A percentile compares a stretch with the other conserved stretches of the same genome.
Evolutionary conservation across 108 stramenopile genomes (phyloP).

Genomic region (Cyclotella cryptica): DNA sequence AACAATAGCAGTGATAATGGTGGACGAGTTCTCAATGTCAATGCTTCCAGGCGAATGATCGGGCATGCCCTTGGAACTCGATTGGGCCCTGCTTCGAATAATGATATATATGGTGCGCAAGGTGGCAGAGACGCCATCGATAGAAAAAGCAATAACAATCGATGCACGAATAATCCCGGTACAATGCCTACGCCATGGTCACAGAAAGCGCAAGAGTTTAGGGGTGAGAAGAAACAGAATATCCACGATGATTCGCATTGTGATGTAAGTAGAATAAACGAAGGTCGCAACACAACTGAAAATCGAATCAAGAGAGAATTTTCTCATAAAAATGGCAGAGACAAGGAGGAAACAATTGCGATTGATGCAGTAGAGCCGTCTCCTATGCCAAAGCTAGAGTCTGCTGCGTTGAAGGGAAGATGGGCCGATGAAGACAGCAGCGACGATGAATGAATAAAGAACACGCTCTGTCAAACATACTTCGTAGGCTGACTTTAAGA

Average conservation of each 20-base stretch:
- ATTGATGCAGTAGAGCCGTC: background rate
- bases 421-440: conserved; percentile 35
- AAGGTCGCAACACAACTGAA: too few species aligned
- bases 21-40: background rate
- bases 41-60: conserved; percentile 13
- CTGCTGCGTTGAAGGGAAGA: conserved; percentile 14
- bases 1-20: background rate
- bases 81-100: background rate
- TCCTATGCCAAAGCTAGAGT: conserved; percentile 13
- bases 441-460: conserved; percentile 28
- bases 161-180: conserved; percentile 5
- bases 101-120: background rate
- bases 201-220: conserved; percentile 4
- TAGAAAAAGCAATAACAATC: background rate
- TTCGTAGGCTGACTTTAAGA: background rate
- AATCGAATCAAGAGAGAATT: background rate
- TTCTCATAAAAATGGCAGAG: background rate
- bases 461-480: background rate
- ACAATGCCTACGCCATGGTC: conserved; percentile 24
- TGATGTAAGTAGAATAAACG: too few species aligned
- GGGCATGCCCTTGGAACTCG: conserved; percentile 21
- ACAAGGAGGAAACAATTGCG: background rate
- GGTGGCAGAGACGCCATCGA: background rate
- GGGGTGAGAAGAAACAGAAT: background rate
- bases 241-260: too few species aligned